Base-by-base conservation (phyloP, 495 filamentous ascomycete species). In the Penicillium desertorum region DNA sequence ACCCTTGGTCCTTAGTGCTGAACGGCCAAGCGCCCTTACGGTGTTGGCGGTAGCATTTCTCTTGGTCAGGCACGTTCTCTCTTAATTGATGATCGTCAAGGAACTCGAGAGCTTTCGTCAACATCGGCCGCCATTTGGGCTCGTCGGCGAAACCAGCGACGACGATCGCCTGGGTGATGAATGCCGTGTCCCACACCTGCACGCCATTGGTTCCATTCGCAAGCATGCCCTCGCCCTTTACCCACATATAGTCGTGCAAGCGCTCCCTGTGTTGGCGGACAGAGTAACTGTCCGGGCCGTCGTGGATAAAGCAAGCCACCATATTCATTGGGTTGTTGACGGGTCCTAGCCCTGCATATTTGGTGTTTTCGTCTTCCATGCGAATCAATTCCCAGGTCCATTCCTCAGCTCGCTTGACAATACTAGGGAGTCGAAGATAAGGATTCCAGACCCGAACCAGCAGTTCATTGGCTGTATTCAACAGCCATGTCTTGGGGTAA, bases 201-300 rank as follows among this genome's bases (percentile, higher is more conserved):
- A 96, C 91, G 16, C 94, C 94, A 64, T 98, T 97, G 34, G 94
- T 98, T 34, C 94, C 94, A 69, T 97, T 97, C 71, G 86, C 86
- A 19, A 97, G 78, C 89, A 98, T 91, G 25, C 94, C 94, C 70
- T 97, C 94, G 41, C 82, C 58, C 41, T 93, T 96, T 54, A 98
- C 77, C 95, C 95, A 98, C 58, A 98, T 76, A 58, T 88, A 94
- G 61, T 98, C 95, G 39, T 88, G 75, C 22, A 94, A 69, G 16
- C 90, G 83, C 60, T 98, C 89, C 8, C 85, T 77, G 67, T 97
- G 95, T 22, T 86, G 82, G 41, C 81, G 80, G 23, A 97, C 88
- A 0, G 88, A 86, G 56, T 87, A 81, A 4, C 89, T 82, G 58
- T 88, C 86, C 9, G 89, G 85, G 0, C 94, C 94, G 61, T 94